Conservation (phyloP, 2,329 filamentous ascomycete genomes). For the Lasiodiplodia hormozganensis region DNA sequence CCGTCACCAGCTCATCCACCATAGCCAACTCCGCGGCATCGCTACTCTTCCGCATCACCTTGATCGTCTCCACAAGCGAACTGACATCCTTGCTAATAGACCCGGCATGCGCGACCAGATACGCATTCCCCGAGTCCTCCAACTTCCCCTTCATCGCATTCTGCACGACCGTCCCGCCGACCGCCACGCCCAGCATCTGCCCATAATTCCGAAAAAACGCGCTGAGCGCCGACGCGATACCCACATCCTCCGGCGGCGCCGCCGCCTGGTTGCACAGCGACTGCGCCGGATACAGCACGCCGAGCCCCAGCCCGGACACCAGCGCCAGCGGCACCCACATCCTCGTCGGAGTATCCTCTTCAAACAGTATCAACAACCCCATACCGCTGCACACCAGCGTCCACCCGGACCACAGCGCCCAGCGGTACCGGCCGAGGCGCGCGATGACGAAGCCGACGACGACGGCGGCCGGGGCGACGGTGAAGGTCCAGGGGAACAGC, state of each 20-base stretch:
- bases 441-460: conserved; percentile 37
- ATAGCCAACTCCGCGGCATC: conserved; percentile 32
- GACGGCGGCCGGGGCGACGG: conserved; percentile 37
- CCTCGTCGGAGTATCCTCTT: conserved; percentile 44
- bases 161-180: conserved; percentile 53
- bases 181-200: conserved; percentile 54
- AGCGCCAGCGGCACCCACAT: conserved; percentile 55
- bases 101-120: conserved; percentile 34
- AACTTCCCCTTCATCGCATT: conserved; percentile 38
- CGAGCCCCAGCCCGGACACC: conserved; percentile 50
- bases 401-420: conserved; percentile 40
- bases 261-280: conserved; percentile 55
- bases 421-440: conserved; percentile 36
- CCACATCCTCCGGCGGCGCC: conserved; percentile 46
- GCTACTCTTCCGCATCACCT: conserved; percentile 31
- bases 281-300: conserved; percentile 51
- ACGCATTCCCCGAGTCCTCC: conserved; percentile 13
- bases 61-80: conserved; percentile 37
- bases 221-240: conserved; percentile 49
- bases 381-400: conserved; percentile 49
- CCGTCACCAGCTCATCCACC: conserved; percentile 34
- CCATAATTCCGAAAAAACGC: conserved; percentile 58
- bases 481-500: conserved; percentile 42
- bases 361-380: conserved; percentile 52
- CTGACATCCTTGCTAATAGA: conserved; percentile 37